These are phyloP conservation scores for Monosporozyma unispora DNA, from an alignment of 805 yeast species.

Conservation along the genomic window DNA sequence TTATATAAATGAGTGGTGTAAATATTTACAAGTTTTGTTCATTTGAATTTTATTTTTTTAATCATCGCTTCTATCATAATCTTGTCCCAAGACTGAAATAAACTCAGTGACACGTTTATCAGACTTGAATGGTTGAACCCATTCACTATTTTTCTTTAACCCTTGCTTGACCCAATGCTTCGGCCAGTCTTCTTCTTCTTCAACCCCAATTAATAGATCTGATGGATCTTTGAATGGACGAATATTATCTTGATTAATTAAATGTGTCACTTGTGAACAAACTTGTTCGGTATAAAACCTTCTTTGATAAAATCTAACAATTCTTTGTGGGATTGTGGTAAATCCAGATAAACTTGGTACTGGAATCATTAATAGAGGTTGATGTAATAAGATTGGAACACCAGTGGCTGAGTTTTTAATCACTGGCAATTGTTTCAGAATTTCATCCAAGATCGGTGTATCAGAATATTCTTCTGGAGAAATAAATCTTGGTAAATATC, in stretches of 20 bases:
- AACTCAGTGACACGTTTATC: conserved; percentile 51
- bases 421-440: conserved; percentile 31
- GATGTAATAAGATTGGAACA: conserved; percentile 56
- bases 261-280: conserved; percentile 48
- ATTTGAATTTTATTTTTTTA: too few relatives aligned
- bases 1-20: background rate
- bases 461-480: conserved; percentile 45
- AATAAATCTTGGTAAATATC: conserved; percentile 57
- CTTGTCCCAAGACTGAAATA: conserved; percentile 2
- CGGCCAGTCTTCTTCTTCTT: conserved; percentile 86
- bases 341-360: conserved; percentile 78
- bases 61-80: background rate
- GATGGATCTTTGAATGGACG: conserved; percentile 41
- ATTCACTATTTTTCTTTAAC: conserved; percentile 66
- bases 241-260: conserved; percentile 37
- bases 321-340: conserved; percentile 60
- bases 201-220: conserved; percentile 35
- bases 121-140: conserved; percentile 67
- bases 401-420: conserved; percentile 23
- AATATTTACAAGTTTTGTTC: background rate
- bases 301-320: conserved; percentile 68
- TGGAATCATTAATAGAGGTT: conserved; percentile 69
- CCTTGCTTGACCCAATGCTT: conserved; percentile 72
- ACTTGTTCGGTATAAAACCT: conserved; percentile 62
- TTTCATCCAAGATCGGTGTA: conserved; percentile 52